A percentile compares a stretch with the other conserved stretches of the same genome.
These are phyloP conservation scores for Candida succiphila DNA, from an alignment of 805 yeast species.

Conservation along the genomic window DNA sequence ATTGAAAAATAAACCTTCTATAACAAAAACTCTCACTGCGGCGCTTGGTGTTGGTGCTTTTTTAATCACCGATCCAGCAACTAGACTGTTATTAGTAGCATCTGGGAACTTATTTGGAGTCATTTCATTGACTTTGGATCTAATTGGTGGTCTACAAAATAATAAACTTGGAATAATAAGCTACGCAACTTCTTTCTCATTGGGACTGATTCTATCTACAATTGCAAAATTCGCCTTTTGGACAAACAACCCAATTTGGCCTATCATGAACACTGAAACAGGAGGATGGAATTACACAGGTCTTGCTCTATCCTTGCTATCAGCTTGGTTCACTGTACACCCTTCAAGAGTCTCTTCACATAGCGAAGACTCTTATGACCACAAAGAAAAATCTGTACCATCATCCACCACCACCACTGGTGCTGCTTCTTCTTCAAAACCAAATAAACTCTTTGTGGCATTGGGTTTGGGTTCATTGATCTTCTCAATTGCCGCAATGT, in stretches of 20 bases:
- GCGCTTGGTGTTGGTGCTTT: slow-evolving; percentile 71
- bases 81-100: slow-evolving; percentile 55
- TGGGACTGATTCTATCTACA: slow-evolving; percentile 69
- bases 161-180: slow-evolving; percentile 19
- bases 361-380: slow-evolving; percentile 6
- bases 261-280: slow-evolving; percentile 73
- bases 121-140: slow-evolving; percentile 32
- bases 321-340: slow-evolving; percentile 62
- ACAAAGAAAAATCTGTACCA: neutral
- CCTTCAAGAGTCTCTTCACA: too few relatives aligned
- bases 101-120: slow-evolving; percentile 57
- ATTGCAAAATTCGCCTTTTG: slow-evolving; percentile 65
- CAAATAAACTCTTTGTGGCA: slow-evolving; percentile 31
- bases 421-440: neutral
- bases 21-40: slow-evolving; percentile 46
- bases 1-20: slow-evolving; percentile 28
- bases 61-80: slow-evolving; percentile 55
- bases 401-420: neutral
- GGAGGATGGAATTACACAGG: slow-evolving; percentile 83
- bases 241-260: slow-evolving; percentile 95
- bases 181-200: slow-evolving; percentile 45
- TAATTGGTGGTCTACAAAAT: neutral
- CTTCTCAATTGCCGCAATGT: slow-evolving; percentile 61
- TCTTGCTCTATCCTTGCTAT: slow-evolving; percentile 47
- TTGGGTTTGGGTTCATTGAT: slow-evolving; percentile 70